Base-by-base conservation (phyloP, 1,139 yeast species). In the Blastobotrys ciferrii region DNA sequence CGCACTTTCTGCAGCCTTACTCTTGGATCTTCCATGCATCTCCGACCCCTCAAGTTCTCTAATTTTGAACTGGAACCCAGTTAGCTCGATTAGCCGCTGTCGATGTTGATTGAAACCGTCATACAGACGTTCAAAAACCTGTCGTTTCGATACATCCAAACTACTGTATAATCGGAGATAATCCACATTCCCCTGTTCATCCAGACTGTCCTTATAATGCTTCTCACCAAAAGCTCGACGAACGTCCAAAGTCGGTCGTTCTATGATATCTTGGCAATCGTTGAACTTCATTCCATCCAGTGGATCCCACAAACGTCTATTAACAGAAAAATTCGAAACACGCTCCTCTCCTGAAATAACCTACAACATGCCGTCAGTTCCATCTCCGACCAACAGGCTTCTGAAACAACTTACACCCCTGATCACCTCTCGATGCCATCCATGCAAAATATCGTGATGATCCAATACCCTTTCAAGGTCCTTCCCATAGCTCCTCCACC, bases 101-200 rank as follows among this genome's bases (percentile, higher is more conserved):
- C 96, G 78, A 15, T 79, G 78, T 45, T 76, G 76, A 53, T 89
- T 88, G 58, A 82, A 79, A 1, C 71, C 66, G 53, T 86, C 91
- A 46, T 87, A 69, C 1, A 81, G 78, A 25, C 74, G 74, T 57
- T 85, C 85, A 62, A 87, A 87, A 47, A 66, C 62, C 4, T 55
- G 61, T 48, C 73, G 75, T 50, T 82, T 81, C 35, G 73, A 75
- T 2, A 73, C 75, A 2, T 64, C 60, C 2, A 64, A 53, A 1
- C 18, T 9, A 41, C 59, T 60, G 47, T 56, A 61, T 5, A 58
- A 42, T 35, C 46, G 48, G 41, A 53, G 42, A 42, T 58, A 60
- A 48, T 61, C 54, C 13, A 48, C 40, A 6, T 45, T 32, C 1
- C 58, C 61, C 6, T 35, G 14, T 5, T 41, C 25, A 32, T 36